Base-by-base conservation (phyloP, 495 filamentous ascomycete genomes). In the Choiromyces venosus region DNA sequence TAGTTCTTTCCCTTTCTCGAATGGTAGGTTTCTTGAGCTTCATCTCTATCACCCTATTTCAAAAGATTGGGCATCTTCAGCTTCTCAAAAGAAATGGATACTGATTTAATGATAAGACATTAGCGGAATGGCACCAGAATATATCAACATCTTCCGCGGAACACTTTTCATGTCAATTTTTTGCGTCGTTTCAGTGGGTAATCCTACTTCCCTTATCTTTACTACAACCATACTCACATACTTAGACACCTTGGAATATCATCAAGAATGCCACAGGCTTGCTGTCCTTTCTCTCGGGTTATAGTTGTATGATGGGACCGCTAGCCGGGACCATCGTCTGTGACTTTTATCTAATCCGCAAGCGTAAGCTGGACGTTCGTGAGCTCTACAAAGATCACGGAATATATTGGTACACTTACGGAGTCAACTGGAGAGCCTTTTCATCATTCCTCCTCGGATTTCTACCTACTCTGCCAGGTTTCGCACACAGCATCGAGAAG, bases 181-280 rank as follows among this genome's bases (percentile, higher is more conserved):
- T 78, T 83, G 84, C 71, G 82, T 86, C 21, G 72, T 83, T 66
- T 83, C 82, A 10, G 73, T 72, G 52, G n/a, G 65, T 40, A 8
- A 38, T 33, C 65, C 61, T 19, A 4, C 56, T 3, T 19, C 12
- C 14, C 46, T 44, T 36, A 4, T 68, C 71, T 38, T 12, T 2
- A 18, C 61, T 74, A 29, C 25, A 64, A 29, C 9, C 29, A 40
- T 37, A 36, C 65, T 38, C 70, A 74, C 36, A 56, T 36, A 29
- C 12, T 25, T 25, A 74, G 73, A 86, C 83, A 46, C 85, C 85
- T 9, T 87, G 86, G 86, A 85, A 85, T 66, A 87, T 87, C 70
- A 82, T 86, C 76, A 81, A 82, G 68, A 83, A 82, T 44, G 85
- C 85, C 10, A 74, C 81, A 7, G 79, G 80, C 3, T 83, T 87